phyloP scores from a whole-genome alignment of 352 stramenopile species.

The Phytopythium ostracodes region DNA sequence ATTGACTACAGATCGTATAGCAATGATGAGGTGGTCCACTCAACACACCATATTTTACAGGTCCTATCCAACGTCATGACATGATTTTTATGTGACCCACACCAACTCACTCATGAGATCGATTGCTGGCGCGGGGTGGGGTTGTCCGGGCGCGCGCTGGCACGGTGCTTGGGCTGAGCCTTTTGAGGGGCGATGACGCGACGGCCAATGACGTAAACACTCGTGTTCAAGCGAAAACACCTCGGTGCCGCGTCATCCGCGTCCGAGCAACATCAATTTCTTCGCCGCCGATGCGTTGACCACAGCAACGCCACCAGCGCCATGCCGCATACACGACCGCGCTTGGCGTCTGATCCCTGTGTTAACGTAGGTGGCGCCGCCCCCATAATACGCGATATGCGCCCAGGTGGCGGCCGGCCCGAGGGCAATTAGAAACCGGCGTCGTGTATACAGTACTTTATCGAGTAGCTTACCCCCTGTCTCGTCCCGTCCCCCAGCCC shows the following conservation, averaged over 20 bases:
- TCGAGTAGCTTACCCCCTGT: neutral
- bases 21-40: neutral
- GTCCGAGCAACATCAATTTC: neutral
- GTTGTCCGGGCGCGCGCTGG: neutral
- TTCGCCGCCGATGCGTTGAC: neutral
- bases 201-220: slow-evolving; percentile 22
- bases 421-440: neutral
- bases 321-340: neutral
- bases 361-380: neutral
- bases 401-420: no score
- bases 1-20: no score
- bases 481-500: no score
- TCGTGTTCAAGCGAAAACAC: slow-evolving; percentile 21
- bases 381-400: neutral
- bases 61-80: neutral
- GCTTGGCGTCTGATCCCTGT: neutral
- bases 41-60: neutral
- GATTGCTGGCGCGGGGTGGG: no score
- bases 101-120: neutral
- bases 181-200: slow-evolving; percentile 1
- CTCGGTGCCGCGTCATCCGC: neutral
- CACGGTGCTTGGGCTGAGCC: neutral
- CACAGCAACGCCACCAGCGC: neutral
- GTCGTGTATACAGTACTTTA: neutral
- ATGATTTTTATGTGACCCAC: slow-evolving; percentile 1